Conservation (phyloP, 2,329 filamentous ascomycete species). For the Penicillium sp. region DNA sequence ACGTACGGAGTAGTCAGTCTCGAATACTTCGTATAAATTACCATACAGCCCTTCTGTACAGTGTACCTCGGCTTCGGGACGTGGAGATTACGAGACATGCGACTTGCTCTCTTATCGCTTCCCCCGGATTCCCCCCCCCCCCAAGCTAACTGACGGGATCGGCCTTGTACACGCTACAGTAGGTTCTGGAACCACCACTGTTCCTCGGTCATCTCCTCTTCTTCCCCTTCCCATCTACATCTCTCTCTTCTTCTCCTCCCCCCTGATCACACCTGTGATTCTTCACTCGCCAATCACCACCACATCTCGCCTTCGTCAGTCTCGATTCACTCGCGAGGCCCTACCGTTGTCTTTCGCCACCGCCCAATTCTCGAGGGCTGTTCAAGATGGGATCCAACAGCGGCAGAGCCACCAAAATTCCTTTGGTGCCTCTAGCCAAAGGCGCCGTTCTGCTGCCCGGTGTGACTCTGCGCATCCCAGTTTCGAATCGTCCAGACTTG, state of each 20-base stretch:
- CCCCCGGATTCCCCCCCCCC: slow-evolving; percentile 33
- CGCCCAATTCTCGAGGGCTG: background rate
- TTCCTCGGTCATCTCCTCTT: slow-evolving; percentile 4
- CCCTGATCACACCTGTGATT: background rate
- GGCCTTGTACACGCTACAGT: background rate
- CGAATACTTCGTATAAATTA: slow-evolving; percentile 5
- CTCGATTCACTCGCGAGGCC: background rate
- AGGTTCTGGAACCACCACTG: slow-evolving; percentile 35
- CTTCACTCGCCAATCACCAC: background rate
- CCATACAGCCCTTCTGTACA: background rate
- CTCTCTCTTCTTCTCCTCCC: background rate
- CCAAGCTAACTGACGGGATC: slow-evolving; percentile 1
- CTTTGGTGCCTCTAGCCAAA: slow-evolving; percentile 79
- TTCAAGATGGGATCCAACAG: slow-evolving; percentile 41
- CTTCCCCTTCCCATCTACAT: slow-evolving; percentile 1
- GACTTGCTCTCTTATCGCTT: slow-evolving; percentile 28
- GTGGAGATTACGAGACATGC: slow-evolving; percentile 33
- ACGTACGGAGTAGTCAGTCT: slow-evolving; percentile 17
- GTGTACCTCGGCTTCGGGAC: slow-evolving; percentile 39
- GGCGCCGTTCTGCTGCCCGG: slow-evolving; percentile 83
- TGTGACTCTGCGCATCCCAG: slow-evolving; percentile 79
- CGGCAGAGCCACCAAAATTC: slow-evolving; percentile 54
- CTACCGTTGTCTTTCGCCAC: slow-evolving; percentile 6
- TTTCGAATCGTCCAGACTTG: slow-evolving; percentile 82
- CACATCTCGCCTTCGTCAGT: background rate